Base-by-base conservation (phyloP, 2,329 filamentous ascomycete species). In the Calonectria crousiana region DNA sequence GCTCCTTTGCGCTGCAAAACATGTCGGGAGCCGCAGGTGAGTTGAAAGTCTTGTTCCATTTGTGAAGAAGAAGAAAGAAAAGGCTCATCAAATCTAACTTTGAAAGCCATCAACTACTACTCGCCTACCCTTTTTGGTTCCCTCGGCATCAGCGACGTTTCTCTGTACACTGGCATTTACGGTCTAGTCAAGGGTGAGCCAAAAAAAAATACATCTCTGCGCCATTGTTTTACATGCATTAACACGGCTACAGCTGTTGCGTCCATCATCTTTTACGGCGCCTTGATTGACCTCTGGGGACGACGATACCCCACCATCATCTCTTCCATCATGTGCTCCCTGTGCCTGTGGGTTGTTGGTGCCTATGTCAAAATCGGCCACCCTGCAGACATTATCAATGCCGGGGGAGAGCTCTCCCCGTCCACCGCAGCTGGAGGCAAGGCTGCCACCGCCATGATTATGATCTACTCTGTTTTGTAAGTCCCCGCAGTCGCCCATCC, bases 401-500 rank as follows among this genome's bases (percentile, higher is more conserved):
- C 84, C 2, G 88, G 88, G 10, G 81, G 83, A 16, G 79, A 86
- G 2, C 82, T 85, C 8, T 87, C 87, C 0, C 80, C 85, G 9
- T 86, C 85, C 0, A 87, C 85, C 0, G 80, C 81, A 5, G 87
- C 86, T 4, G 88, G 88, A 71, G 89, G 89, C 0, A 87, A 88
- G 72, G 85, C 89, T 18, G 89, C 89, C 10, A 90, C 89, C 38
- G 89, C 88, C 3, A 88, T 88, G 79, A 87, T 91, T 30, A 90
- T 90, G 83, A 82, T 90, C 1, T 90, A 90, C 75, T 89, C 86
- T 1, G 84, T 89, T 56, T 90, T 90, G 81, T 89, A 86, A 75
- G 88, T 75, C 9, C 9, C 41, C n/a, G 20, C 5, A 4, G 11
- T 0, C 26, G 11, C 16, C 1, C 0, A 11, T 14, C 13, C 6